These are phyloP conservation scores for Mortierella sp. DNA, from an alignment of 371 early-diverging fungal genomes.

Conservation along the genomic window DNA sequence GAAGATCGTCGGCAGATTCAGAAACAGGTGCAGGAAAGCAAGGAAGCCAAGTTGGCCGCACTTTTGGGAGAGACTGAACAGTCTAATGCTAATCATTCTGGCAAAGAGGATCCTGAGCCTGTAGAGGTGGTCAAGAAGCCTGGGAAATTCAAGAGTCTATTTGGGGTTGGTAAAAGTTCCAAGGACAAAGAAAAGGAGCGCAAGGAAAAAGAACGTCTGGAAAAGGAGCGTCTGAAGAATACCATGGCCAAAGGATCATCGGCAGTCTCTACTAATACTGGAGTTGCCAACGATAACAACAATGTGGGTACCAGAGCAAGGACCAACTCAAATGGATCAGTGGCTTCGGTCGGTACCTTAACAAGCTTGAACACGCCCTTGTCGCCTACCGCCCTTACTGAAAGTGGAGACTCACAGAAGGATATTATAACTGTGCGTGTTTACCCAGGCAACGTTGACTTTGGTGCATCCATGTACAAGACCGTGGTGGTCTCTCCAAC, in stretches of 20 bases:
- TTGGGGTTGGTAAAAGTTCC: conserved; percentile 51
- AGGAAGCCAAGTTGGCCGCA: conserved; percentile 42
- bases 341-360: conserved; percentile 9
- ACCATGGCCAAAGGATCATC: conserved; percentile 1
- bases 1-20: conserved; percentile 31
- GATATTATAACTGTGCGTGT: conserved; percentile 55
- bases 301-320: conserved; percentile 29
- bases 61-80: conserved; percentile 27
- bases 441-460: conserved; percentile 68
- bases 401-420: conserved; percentile 10
- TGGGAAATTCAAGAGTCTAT: conserved; percentile 44
- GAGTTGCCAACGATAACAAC: conserved; percentile 1
- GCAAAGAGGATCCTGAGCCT: conserved; percentile 13
- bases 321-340: conserved; percentile 45
- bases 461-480: conserved; percentile 63
- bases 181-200: conserved; percentile 54
- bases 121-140: conserved; percentile 38
- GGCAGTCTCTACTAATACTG: conserved; percentile 9
- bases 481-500: conserved; percentile 60
- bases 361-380: neutral
- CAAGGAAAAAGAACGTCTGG: conserved; percentile 44
- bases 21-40: conserved; percentile 24
- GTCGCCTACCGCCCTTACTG: conserved; percentile 14
- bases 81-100: neutral
- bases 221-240: conserved; percentile 25